phyloP scores from a whole-genome alignment of 768 basidiomycete species.

The Russula virescens region DNA sequence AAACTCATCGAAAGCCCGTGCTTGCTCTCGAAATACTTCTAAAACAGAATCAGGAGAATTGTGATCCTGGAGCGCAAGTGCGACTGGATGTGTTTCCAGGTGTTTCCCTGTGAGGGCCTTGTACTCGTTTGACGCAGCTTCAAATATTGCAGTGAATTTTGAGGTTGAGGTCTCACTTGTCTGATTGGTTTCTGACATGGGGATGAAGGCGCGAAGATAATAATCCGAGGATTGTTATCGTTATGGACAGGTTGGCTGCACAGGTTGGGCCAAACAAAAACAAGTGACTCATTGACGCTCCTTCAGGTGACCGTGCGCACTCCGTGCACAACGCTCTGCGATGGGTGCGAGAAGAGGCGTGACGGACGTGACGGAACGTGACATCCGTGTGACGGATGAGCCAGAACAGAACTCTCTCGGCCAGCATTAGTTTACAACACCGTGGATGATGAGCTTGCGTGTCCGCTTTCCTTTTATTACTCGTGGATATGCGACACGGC shows the following conservation, averaged over 20 bases:
- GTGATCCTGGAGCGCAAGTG: background rate
- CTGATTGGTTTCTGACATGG: too few relatives aligned
- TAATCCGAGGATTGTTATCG: too few relatives aligned
- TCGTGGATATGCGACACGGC: slow-evolving; percentile 21
- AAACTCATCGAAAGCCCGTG: too few relatives aligned
- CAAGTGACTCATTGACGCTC: too few relatives aligned
- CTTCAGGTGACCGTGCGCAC: too few relatives aligned
- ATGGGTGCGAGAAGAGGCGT: too few relatives aligned
- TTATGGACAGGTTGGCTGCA: too few relatives aligned
- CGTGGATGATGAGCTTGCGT: slow-evolving; percentile 8
- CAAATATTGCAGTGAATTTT: background rate
- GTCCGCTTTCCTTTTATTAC: background rate
- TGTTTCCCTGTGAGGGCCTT: background rate
- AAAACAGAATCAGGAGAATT: background rate
- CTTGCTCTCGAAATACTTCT: background rate
- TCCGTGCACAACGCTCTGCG: too few relatives aligned
- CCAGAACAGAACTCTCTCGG: too few relatives aligned
- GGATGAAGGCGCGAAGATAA: too few relatives aligned
- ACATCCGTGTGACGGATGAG: background rate
- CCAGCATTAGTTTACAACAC: too few relatives aligned
- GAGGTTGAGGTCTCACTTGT: background rate
- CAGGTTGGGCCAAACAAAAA: too few relatives aligned
- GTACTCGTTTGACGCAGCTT: background rate
- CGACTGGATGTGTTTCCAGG: background rate
- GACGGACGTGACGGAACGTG: background rate